Conservation (phyloP, 768 basidiomycete genomes). For the Terana coerulea region DNA sequence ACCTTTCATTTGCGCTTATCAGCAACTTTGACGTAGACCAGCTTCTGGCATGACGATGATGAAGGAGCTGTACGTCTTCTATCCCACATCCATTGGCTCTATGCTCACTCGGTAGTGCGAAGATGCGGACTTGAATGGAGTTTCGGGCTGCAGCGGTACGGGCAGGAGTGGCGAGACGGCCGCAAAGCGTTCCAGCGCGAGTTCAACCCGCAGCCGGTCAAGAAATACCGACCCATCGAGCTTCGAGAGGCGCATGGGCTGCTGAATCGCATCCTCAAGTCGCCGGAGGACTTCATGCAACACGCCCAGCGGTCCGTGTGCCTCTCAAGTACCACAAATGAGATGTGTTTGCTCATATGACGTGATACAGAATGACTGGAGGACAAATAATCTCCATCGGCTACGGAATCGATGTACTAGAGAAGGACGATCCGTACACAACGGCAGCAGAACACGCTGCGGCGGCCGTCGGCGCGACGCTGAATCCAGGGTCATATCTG, state of each 20-base stretch:
- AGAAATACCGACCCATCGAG: neutral
- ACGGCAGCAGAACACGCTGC: conserved; percentile 24
- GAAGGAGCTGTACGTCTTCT: conserved; percentile 8
- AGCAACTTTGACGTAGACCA: neutral
- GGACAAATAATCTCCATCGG: conserved; percentile 32
- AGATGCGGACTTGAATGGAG: conserved; percentile 1
- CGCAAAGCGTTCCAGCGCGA: conserved; percentile 8
- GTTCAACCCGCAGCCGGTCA: neutral
- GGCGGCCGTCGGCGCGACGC: conserved; percentile 9
- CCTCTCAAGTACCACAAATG: too few relatives aligned
- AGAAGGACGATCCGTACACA: conserved; percentile 30
- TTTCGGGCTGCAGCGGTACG: neutral
- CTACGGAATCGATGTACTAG: conserved; percentile 32
- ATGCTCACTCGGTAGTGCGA: neutral
- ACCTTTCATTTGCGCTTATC: neutral
- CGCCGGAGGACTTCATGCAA: neutral
- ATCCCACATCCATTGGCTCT: neutral
- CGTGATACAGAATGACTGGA: conserved; percentile 28
- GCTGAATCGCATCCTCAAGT: neutral
- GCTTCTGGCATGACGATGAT: conserved; percentile 10
- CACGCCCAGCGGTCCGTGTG: conserved; percentile 10
- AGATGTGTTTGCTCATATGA: neutral
- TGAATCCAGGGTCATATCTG: neutral
- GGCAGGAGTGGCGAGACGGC: neutral
- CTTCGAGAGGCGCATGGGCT: neutral